Base-by-base conservation (phyloP, 2,329 filamentous ascomycete species). In the Nannizziopsis barbatae region DNA sequence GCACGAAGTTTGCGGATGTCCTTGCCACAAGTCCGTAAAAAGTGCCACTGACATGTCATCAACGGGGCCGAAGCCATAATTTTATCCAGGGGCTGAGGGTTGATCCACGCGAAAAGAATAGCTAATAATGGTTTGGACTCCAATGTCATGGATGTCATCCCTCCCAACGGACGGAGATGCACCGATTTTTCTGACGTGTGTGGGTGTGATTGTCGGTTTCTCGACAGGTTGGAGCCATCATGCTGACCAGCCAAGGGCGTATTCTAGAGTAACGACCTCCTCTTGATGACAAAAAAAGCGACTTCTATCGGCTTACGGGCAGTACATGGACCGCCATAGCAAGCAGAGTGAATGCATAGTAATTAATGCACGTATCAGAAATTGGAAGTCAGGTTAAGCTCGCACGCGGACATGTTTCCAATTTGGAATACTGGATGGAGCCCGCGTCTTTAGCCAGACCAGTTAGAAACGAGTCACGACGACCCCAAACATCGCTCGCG, bases 61-160 rank as follows among this genome's bases (percentile, higher is more conserved):
- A 9, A 18, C 31, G 36, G 44, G 44, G 44, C 42, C 42, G 37
- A 45, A 37, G 22, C 44, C 22, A 8, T 33, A 12, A 46, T 32
- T n/a, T 20, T 14, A 30, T 36, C 36, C 44, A 46, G 31, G 44
- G 44, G 44, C 20, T 22, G 36, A 38, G 27, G 22, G 44, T 33
- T 32, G 44, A 46, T 46, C 36, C 14, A 30, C 22, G 15, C 22
- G 22, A 27, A 27, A 7, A 20, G 27, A 33, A 18, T n/a, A n/a
- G n/a, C n/a, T n/a, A n/a, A n/a, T n/a, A 17, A 8, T 33, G n/a
- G 18, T 7, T 40, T 2, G 32, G 31, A 9, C 22, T 32, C 10
- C 44, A 33, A 32, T 31, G 12, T 17, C 43, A 45, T 45, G 35
- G 17, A 39, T 45, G 42, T 15, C 33, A 30, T 17, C 32, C 12